A percentile compares a stretch with the other conserved stretches of the same genome.
Evolutionary conservation across 2,329 filamentous ascomycete species (phyloP).

Genomic region (Allantophomopsis lycopodina): DNA sequence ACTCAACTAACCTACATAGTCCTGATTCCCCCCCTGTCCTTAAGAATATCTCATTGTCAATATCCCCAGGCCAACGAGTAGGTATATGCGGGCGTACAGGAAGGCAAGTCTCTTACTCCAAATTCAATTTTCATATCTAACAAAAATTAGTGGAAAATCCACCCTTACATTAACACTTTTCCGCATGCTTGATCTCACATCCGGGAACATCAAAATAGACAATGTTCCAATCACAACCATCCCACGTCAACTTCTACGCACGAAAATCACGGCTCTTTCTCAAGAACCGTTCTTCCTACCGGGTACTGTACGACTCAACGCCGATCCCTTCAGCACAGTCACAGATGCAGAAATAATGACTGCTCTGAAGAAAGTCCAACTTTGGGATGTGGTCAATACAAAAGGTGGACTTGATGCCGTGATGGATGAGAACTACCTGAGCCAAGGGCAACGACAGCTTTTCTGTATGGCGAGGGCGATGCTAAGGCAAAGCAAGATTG

Average conservation of each 20-base stretch:
- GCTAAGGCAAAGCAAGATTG: conserved; percentile 20
- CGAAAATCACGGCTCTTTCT: conserved; percentile 19
- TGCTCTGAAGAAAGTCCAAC: conserved; percentile 27
- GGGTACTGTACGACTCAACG: conserved; percentile 29
- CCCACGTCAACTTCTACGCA: conserved; percentile 26
- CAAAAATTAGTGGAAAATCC: conserved; percentile 21
- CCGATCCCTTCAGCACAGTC: conserved; percentile 24
- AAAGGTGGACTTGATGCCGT: conserved; percentile 22
- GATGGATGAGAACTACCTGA: conserved; percentile 19
- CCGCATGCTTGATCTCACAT: conserved; percentile 27
- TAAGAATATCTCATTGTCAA: conserved; percentile 2
- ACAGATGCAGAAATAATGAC: conserved; percentile 24
- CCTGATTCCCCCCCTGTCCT: not conserved
- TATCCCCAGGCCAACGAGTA: conserved; percentile 28
- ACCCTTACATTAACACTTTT: conserved; percentile 29
- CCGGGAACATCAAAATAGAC: conserved; percentile 30
- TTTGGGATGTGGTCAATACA: conserved; percentile 12
- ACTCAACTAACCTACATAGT: conserved; percentile 12
- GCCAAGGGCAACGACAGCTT: conserved; percentile 31
- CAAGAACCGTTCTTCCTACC: conserved; percentile 34
- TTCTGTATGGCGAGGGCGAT: conserved; percentile 31
- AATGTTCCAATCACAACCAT: conserved; percentile 26
- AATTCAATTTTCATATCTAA: too few relatives aligned
- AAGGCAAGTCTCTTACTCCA: conserved; percentile 4
- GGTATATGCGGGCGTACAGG: conserved; percentile 37